Base-by-base conservation (phyloP, 305 asterid genomes). In the Fraxinus velutina region DNA sequence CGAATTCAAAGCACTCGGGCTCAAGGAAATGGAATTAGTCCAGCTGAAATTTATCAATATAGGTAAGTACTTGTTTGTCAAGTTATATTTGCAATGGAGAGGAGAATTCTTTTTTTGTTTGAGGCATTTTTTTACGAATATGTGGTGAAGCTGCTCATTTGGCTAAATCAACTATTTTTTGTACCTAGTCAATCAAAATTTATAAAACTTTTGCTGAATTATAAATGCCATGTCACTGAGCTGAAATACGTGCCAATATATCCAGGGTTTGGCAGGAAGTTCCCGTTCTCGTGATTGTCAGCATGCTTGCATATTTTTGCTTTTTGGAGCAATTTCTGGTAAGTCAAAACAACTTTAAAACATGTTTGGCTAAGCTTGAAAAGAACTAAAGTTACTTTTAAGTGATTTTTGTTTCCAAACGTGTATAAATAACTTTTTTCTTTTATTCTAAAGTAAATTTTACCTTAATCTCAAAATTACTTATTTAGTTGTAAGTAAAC, bases 281-380 rank as follows among this genome's bases (percentile, higher is more conserved):
- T 74, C 98, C 97, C 0, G 89, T 95, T 84, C 97, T 95, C 24
- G 99, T 95, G 55, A 93, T 95, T 10, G 92, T 93, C 81, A 93
- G 98, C 93, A 92, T 92, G 97, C 97, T 95, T 78, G 97, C 94
- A 2, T 95, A 92, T 89, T 95, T 95, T 86, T 95, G 98, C 88
- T 95, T 95, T 84, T 89, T 95, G 79, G 98, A 95, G 92, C 99
- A 94, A 81, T 96, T 95, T 89, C 86, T 95, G 97, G 99, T 92
- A 74, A 90, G 95, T 72, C 17, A 37, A 78, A 21, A 70, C 10
- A 84, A 79, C 19, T 7, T 22, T 60, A 62, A 30, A 60, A 22
- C 32, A 60, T 15, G 52, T 79, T 79, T 19, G n/a, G 9, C 29
- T 44, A 27, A 66, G 24, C 19, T 66, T 76, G 17, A 62, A 62